Evolutionary conservation across 768 basidiomycete genomes (phyloP).

Genomic region (Mycena vitilis): DNA sequence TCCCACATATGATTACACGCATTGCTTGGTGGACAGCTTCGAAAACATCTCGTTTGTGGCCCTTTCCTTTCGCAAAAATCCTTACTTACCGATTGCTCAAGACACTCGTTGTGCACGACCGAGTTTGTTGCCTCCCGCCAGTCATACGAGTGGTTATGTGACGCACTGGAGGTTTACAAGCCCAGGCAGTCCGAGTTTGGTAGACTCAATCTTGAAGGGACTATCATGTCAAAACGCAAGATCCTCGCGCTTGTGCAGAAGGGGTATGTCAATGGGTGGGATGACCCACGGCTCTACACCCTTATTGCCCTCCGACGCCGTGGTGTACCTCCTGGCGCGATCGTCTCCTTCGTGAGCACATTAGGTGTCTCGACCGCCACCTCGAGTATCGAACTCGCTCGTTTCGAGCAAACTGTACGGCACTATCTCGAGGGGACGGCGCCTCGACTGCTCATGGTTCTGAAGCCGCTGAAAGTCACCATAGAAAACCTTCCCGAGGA

Average conservation of each 20-base stretch:
- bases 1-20: constrained; percentile 98
- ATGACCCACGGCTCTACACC: constrained; percentile 97
- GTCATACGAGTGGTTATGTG: constrained; percentile 99
- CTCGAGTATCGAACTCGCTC: constrained; percentile 85
- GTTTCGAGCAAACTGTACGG: constrained; percentile 92
- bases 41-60: constrained; percentile 95
- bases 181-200: constrained; percentile 98
- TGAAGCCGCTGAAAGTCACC: constrained; percentile 89
- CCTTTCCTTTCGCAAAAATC: not conserved
- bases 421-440: constrained; percentile 90
- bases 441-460: constrained; percentile 91
- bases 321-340: constrained; percentile 96
- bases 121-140: constrained; percentile 97
- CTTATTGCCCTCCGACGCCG: constrained; percentile 95
- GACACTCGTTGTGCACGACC: constrained; percentile 95
- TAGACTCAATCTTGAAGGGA: constrained; percentile 91
- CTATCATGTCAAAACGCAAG: constrained; percentile 97
- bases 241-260: constrained; percentile 89
- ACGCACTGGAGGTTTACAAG: constrained; percentile 97
- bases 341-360: constrained; percentile 90
- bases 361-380: constrained; percentile 92
- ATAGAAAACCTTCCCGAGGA: constrained; percentile 93
- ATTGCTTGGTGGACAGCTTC: constrained; percentile 97
- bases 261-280: constrained; percentile 91
- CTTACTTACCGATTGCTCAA: constrained; percentile 45